Percentiles rank a stretch among this genome's conserved stretches.
These are phyloP conservation scores for Hericium erinaceus DNA, from an alignment of 768 basidiomycete species.

Conservation along the genomic window DNA sequence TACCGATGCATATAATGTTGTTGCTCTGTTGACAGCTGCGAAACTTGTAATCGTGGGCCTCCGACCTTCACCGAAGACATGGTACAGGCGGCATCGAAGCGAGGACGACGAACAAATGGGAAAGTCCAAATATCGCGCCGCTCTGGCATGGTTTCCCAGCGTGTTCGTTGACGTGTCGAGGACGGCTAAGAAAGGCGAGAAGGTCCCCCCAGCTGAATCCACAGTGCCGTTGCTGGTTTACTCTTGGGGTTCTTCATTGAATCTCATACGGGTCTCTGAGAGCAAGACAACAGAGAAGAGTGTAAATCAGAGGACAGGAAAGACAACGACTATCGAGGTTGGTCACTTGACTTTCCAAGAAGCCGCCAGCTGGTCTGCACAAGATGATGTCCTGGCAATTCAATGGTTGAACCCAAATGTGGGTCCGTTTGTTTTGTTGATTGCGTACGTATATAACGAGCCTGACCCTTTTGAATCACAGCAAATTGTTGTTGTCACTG, in stretches of 20 bases:
- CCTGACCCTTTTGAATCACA: constrained; percentile 19
- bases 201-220: constrained; percentile 9
- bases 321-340: constrained; percentile 46
- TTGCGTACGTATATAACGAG: background rate
- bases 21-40: constrained; percentile 79
- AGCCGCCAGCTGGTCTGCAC: constrained; percentile 47
- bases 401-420: constrained; percentile 89
- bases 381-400: constrained; percentile 57
- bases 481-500: constrained; percentile 64
- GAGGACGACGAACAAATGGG: constrained; percentile 34
- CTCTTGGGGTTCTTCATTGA: constrained; percentile 70
- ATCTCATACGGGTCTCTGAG: constrained; percentile 60
- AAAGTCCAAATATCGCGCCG: constrained; percentile 45
- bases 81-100: constrained; percentile 68
- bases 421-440: constrained; percentile 32
- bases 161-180: constrained; percentile 20
- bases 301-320: constrained; percentile 49
- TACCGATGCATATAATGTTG: constrained; percentile 70
- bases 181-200: constrained; percentile 18
- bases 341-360: constrained; percentile 60
- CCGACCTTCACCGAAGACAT: constrained; percentile 86
- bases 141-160: constrained; percentile 80
- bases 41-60: constrained; percentile 92
- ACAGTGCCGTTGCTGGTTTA: constrained; percentile 67
- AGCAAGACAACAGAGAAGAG: constrained; percentile 39